A percentile compares a stretch with the other conserved stretches of the same genome.
Evolutionary conservation across 2,329 filamentous ascomycete species (phyloP).

Genomic region (Verticillium nubilum): DNA sequence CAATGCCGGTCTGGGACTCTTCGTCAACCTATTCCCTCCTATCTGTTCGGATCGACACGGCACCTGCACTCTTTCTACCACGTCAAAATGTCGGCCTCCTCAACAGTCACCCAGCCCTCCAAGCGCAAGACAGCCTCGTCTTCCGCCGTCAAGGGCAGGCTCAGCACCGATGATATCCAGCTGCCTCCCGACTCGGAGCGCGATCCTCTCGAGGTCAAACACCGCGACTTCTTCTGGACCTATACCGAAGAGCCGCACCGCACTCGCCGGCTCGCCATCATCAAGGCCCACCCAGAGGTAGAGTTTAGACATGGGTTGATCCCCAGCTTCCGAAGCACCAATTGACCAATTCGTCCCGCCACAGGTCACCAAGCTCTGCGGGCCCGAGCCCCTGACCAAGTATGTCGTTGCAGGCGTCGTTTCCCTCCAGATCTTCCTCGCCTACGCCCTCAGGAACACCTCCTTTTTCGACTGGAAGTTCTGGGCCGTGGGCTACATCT

Average conservation of each 20-base stretch:
- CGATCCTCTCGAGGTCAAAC: constrained; percentile 33
- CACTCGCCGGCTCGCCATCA: constrained; percentile 85
- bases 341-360: background rate
- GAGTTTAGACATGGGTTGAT: constrained; percentile 13
- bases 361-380: constrained; percentile 93
- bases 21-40: background rate
- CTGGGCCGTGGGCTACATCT: constrained; percentile 80
- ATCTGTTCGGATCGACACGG: background rate
- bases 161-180: constrained; percentile 13
- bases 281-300: constrained; percentile 97
- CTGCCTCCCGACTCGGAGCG: constrained; percentile 21
- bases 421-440: constrained; percentile 70
- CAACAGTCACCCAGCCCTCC: constrained; percentile 26
- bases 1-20: constrained; percentile 1
- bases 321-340: background rate
- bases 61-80: background rate
- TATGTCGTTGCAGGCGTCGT: constrained; percentile 85
- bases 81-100: constrained; percentile 19
- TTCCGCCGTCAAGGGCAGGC: constrained; percentile 15
- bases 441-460: constrained; percentile 70
- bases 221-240: constrained; percentile 88
- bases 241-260: constrained; percentile 98
- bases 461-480: constrained; percentile 79
- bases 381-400: constrained; percentile 92
- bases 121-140: constrained; percentile 15